phyloP scores from a whole-genome alignment of 495 filamentous ascomycete species.

The Wilcoxina mikolae region DNA sequence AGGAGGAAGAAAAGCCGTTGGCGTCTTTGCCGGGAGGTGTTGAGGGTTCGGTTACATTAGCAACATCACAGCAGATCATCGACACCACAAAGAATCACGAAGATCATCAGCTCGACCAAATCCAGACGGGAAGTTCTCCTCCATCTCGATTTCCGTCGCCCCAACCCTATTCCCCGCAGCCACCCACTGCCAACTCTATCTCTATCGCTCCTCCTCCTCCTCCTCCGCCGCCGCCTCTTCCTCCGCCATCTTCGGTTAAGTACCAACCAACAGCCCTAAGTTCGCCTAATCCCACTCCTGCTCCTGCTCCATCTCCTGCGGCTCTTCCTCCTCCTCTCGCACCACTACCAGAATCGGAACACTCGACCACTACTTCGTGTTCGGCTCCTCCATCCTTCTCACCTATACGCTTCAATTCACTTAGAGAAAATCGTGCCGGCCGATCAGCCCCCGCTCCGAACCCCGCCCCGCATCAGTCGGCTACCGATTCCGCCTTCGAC shows the following conservation, averaged over 20 bases:
- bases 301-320: constrained; percentile 12
- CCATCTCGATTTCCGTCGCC: not conserved
- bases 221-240: not conserved
- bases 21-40: no score
- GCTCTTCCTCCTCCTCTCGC: constrained; percentile 1
- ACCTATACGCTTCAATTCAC: constrained; percentile 12
- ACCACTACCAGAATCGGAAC: not conserved
- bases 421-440: constrained; percentile 30
- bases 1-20: no score
- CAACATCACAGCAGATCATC: not conserved
- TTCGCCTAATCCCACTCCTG: constrained; percentile 13
- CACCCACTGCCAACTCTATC: not conserved
- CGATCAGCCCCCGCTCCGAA: constrained; percentile 19
- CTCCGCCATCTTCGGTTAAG: not conserved
- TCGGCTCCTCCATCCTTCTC: not conserved
- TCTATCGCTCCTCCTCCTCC: not conserved
- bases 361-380: constrained; percentile 13
- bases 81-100: not conserved
- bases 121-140: no score
- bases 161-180: not conserved
- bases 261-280: constrained; percentile 9
- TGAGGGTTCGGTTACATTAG: no score
- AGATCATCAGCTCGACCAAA: not conserved
- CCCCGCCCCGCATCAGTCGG: constrained; percentile 13
- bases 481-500: constrained; percentile 14